A percentile compares a stretch with the other conserved stretches of the same genome.
phyloP scores from a whole-genome alignment of 2,329 filamentous ascomycete genomes.

The Epichloe uncinata region DNA sequence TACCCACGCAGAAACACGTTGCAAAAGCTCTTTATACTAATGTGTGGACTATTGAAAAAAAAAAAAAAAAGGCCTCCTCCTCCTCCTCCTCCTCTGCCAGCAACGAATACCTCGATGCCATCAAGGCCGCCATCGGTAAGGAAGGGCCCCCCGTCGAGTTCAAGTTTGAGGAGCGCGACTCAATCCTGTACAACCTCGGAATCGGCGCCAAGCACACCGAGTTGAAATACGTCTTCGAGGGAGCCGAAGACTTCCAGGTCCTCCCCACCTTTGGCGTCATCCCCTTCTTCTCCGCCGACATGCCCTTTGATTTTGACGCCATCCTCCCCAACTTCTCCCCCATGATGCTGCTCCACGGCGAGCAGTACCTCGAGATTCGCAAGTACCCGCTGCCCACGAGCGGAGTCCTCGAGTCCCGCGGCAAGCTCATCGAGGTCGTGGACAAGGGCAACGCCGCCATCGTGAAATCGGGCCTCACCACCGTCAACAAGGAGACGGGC shows the following conservation, averaged over 20 bases:
- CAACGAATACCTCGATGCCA: conserved; percentile 58
- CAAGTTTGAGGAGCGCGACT: conserved; percentile 72
- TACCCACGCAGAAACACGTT: not conserved
- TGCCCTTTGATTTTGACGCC: conserved; percentile 66
- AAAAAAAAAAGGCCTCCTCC: no score
- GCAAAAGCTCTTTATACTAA: not conserved
- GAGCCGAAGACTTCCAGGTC: conserved; percentile 81
- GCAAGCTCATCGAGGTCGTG: conserved; percentile 79
- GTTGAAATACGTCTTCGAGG: conserved; percentile 80
- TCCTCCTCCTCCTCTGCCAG: conserved; percentile 22
- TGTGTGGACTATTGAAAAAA: not conserved
- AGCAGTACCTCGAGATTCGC: conserved; percentile 92
- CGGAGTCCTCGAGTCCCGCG: conserved; percentile 60
- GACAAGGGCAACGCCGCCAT: conserved; percentile 91
- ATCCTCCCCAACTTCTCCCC: conserved; percentile 93
- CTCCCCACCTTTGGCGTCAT: conserved; percentile 94
- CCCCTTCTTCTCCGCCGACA: conserved; percentile 75
- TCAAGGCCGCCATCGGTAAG: conserved; percentile 60
- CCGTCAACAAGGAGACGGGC: conserved; percentile 70
- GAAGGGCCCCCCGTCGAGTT: conserved; percentile 62
- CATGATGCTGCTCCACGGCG: conserved; percentile 97
- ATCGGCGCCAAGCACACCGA: conserved; percentile 85
- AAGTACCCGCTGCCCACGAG: conserved; percentile 85
- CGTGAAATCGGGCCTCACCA: conserved; percentile 66
- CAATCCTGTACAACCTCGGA: conserved; percentile 91